phyloP scores from a whole-genome alignment of 2,329 filamentous ascomycete species.

The Neurospora sp. region DNA sequence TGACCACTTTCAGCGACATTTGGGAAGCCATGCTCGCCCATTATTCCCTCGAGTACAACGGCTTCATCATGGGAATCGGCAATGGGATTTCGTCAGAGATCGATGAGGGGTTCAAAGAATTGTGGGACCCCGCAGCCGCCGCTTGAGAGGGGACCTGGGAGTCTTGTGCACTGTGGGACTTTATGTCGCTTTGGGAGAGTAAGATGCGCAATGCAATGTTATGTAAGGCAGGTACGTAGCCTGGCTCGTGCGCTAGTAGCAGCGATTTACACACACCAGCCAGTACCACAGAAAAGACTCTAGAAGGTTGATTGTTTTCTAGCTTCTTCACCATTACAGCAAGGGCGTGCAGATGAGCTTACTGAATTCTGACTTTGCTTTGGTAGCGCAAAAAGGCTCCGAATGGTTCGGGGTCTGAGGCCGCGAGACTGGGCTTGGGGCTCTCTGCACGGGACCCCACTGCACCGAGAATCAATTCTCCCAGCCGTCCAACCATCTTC shows the following conservation, averaged over 20 bases:
- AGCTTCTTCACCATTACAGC: not conserved
- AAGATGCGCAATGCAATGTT: not conserved
- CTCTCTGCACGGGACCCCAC: slow-evolving; percentile 11
- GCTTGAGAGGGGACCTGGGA: not conserved
- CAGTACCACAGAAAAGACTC: slow-evolving; percentile 1
- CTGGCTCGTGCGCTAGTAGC: slow-evolving; percentile 5
- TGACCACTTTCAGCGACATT: not conserved
- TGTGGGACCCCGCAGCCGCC: not conserved
- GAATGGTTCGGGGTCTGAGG: not conserved
- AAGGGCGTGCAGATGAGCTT: not conserved
- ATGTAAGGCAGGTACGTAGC: not conserved
- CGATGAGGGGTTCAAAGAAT: slow-evolving; percentile 1
- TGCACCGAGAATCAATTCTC: slow-evolving; percentile 15
- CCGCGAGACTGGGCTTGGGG: not conserved
- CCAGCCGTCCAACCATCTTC: not conserved
- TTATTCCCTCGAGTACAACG: not conserved
- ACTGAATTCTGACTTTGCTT: not conserved
- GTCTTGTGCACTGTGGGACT: not conserved
- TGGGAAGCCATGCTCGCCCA: not conserved
- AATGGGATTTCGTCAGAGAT: slow-evolving; percentile 7
- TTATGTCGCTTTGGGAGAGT: not conserved
- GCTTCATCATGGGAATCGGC: not conserved
- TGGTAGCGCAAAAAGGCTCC: not conserved
- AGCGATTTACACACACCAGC: not conserved
- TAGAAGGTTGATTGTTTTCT: slow-evolving; percentile 3